Conservation (phyloP, 2,329 filamentous ascomycete genomes). For the Tricladium varicosporioides region DNA sequence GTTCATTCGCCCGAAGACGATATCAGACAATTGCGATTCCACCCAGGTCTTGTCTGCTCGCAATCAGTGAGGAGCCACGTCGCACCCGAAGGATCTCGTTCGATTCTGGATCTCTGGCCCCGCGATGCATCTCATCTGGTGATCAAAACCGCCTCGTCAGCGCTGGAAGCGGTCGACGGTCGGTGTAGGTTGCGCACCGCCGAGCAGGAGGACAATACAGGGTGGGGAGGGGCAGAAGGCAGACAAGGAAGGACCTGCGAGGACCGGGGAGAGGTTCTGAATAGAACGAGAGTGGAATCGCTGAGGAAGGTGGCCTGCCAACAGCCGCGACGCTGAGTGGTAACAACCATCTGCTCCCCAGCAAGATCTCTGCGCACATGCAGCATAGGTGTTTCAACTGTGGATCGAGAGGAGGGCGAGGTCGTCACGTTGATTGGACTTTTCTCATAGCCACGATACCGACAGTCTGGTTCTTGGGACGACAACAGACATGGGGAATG, state of each 20-base stretch:
- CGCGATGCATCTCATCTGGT: not conserved
- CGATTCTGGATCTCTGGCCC: not conserved
- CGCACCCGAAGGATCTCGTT: not conserved
- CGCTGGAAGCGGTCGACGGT: not conserved
- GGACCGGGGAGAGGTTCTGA: not conserved
- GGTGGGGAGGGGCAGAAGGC: not conserved
- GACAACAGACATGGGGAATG: not conserved
- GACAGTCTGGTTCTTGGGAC: conserved; percentile 17
- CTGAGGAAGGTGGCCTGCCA: not conserved
- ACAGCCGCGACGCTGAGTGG: no score
- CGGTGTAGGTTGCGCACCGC: not conserved
- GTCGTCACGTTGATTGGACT: conserved; percentile 11
- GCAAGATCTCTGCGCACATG: conserved; percentile 1
- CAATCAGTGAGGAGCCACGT: not conserved
- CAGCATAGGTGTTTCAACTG: conserved; percentile 4
- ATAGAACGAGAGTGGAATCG: not conserved
- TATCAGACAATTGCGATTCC: not conserved
- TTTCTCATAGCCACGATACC: conserved; percentile 10
- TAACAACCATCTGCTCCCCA: not conserved
- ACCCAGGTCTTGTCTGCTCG: not conserved
- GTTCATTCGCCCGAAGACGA: not conserved
- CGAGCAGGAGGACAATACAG: not conserved
- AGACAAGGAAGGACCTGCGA: not conserved
- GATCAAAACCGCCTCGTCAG: not conserved
- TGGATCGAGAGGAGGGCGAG: not conserved